phyloP scores from a whole-genome alignment of 2,329 filamentous ascomycete species.

The Graphiopsis chlorocephala region DNA sequence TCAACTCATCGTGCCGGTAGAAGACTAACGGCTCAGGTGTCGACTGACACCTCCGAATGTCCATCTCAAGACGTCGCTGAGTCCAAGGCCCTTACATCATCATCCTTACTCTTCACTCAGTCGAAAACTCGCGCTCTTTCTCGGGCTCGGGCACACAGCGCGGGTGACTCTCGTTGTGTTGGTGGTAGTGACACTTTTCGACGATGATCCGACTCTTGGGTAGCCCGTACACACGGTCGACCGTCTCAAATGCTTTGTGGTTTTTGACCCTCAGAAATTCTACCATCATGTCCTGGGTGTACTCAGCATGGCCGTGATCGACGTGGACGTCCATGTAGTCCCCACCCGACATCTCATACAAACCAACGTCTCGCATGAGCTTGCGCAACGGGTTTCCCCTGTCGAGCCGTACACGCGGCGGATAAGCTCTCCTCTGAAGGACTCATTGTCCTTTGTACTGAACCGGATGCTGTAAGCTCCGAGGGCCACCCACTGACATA shows the following conservation, averaged over 20 bases:
- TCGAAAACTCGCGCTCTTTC: too few species aligned
- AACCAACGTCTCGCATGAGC: not conserved
- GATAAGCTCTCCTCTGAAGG: fast-evolving
- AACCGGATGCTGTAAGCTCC: too few species aligned
- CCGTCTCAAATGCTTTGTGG: fast-evolving
- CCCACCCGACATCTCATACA: not conserved
- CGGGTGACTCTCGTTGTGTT: not conserved
- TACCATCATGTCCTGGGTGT: not conserved
- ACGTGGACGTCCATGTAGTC: not conserved
- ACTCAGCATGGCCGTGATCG: not conserved
- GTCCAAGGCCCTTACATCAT: too few species aligned
- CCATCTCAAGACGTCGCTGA: too few species aligned
- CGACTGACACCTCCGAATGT: too few species aligned
- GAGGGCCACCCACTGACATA: too few species aligned
- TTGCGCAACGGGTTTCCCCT: not conserved
- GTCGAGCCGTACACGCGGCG: not conserved
- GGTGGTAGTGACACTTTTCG: not conserved
- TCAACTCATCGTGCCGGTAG: too few species aligned
- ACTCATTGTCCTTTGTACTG: not conserved
- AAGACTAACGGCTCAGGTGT: too few species aligned
- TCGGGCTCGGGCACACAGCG: not conserved
- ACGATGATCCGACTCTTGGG: not conserved
- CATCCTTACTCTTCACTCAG: too few species aligned
- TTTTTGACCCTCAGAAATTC: not conserved
- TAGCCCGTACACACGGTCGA: not conserved